Conservation (phyloP, 23 red algal genomes). For the Gracilaria gracilis region DNA sequence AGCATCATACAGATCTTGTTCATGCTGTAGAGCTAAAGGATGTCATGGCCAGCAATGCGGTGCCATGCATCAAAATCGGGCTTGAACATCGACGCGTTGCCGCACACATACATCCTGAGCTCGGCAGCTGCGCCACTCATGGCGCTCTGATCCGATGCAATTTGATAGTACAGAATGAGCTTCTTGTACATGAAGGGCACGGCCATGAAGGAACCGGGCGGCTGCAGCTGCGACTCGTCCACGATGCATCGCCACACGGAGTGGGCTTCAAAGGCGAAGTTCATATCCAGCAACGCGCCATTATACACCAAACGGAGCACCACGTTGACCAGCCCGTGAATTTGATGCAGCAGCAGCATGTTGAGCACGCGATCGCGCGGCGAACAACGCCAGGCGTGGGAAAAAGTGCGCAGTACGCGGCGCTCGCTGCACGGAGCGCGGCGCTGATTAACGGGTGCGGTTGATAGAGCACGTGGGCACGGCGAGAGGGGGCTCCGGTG, state of each 20-base stretch:
- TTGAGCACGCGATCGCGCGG: conserved; percentile 71
- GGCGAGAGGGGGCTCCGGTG: too few relatives aligned
- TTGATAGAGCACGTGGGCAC: too few relatives aligned
- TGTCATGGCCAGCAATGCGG: conserved; percentile 62
- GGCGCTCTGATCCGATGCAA: conserved; percentile 41
- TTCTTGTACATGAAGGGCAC: conserved; percentile 88
- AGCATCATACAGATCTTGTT: conserved; percentile 85
- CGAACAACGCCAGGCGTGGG: conserved; percentile 59
- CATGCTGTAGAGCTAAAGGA: conserved; percentile 94
- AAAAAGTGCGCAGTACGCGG: conserved; percentile 57
- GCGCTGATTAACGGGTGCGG: too few relatives aligned
- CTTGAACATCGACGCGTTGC: conserved; percentile 77
- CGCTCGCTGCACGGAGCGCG: too few relatives aligned
- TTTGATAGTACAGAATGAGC: conserved; percentile 70
- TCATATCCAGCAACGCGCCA: conserved; percentile 72
- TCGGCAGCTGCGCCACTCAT: conserved; percentile 67
- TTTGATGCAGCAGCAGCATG: conserved; percentile 91
- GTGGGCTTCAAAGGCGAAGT: conserved; percentile 35
- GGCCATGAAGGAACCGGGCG: conserved; percentile 89
- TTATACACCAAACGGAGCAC: conserved; percentile 65
- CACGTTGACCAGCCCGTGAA: conserved; percentile 88
- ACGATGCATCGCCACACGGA: conserved; percentile 67
- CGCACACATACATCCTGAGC: conserved; percentile 88
- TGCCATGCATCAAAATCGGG: conserved; percentile 69
- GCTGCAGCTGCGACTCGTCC: not conserved